Percentiles rank a stretch among this genome's conserved stretches.
Conservation (phyloP, 192 early-diverging fungal species). For the Backusella westeae region DNA sequence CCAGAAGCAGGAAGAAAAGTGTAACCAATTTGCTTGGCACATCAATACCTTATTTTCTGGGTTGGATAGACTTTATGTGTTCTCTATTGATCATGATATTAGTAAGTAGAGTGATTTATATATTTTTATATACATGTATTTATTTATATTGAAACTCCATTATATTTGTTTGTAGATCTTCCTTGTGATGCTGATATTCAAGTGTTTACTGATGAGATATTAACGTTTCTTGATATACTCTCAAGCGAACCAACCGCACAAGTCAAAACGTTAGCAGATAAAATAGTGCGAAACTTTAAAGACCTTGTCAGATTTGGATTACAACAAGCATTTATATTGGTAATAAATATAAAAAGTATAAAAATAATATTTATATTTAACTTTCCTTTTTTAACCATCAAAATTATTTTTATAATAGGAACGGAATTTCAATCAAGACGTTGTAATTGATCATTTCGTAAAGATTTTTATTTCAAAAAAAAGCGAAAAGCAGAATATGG, state of each 20-base stretch:
- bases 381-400: not conserved
- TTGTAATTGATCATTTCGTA: conserved; percentile 5
- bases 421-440: not conserved
- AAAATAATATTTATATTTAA: not conserved
- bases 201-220: not conserved
- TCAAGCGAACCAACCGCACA: not conserved
- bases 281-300: not conserved
- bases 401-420: conserved; percentile 1
- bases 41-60: conserved; percentile 1
- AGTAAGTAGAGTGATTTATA: not conserved
- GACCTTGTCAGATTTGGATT: conserved; percentile 13
- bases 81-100: not conserved
- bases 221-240: not conserved
- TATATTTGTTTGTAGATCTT: not conserved
- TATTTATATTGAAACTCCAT: not conserved
- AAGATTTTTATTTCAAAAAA: not conserved
- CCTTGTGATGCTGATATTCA: conserved; percentile 1
- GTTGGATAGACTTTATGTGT: not conserved
- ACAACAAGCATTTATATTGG: conserved; percentile 9
- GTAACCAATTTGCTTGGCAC: not conserved
- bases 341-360: not conserved
- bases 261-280: not conserved
- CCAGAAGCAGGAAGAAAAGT: not conserved
- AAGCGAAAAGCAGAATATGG: not conserved
- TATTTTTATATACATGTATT: not conserved